phyloP scores from a whole-genome alignment of 495 filamentous ascomycete genomes.

The Penicillium pulvis region DNA sequence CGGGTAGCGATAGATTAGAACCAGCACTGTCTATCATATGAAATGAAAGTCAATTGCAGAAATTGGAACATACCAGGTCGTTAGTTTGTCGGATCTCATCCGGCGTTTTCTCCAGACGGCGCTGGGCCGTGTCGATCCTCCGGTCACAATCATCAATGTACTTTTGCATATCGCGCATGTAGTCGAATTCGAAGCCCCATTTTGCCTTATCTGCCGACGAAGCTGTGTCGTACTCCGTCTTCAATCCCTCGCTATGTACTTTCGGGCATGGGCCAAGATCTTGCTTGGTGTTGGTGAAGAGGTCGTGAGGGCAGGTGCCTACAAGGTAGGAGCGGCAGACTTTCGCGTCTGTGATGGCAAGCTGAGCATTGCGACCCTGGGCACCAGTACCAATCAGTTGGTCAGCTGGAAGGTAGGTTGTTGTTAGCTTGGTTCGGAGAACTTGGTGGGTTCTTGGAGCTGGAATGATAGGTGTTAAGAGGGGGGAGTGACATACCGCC shows the following conservation, averaged over 20 bases:
- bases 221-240: constrained; percentile 78
- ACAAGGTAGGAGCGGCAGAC: constrained; percentile 94
- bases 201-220: constrained; percentile 66
- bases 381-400: constrained; percentile 79
- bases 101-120: constrained; percentile 92
- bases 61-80: constrained; percentile 56
- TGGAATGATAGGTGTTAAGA: not conserved
- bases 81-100: constrained; percentile 99
- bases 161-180: constrained; percentile 90
- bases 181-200: constrained; percentile 93
- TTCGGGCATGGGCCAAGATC: constrained; percentile 91
- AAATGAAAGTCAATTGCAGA: not conserved
- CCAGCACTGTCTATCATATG: not conserved
- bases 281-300: constrained; percentile 99
- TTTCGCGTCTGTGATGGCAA: constrained; percentile 89
- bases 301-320: constrained; percentile 95
- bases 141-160: constrained; percentile 97
- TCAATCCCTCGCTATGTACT: constrained; percentile 85
- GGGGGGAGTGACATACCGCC: constrained; percentile 45
- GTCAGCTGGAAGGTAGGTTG: constrained; percentile 52
- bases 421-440: constrained; percentile 35
- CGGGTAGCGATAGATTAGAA: not conserved
- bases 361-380: constrained; percentile 70
- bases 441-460: constrained; percentile 2
- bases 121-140: constrained; percentile 86